Evolutionary conservation across 176 grass and related monocot genomes (phyloP), one percentile per base, ranked within the genome.

Genomic region (Eragrostis curvula): DNA sequence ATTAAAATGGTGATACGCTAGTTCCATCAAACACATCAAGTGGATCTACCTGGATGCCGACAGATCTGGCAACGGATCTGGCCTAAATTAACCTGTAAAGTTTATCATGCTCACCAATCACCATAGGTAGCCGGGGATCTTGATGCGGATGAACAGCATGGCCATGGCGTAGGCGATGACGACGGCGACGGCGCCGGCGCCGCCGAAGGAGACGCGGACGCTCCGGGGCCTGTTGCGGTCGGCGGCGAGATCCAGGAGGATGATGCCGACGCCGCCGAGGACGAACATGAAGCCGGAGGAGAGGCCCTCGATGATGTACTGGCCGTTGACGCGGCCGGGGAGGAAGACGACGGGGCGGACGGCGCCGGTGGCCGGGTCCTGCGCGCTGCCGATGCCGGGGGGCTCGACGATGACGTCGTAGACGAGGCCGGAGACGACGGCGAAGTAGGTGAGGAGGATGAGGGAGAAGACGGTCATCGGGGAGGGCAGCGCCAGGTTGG

Each of bases 251-350:
- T 99, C 91, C 85, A 96, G 94, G 44, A 99, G 91, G 49, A 99
- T 75, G 56, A 99, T 78, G 36, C 96, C 96, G 3, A 99, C 21
- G 50, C 96, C 96, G 8, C 96, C 96, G 16, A 99, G 87, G 45
- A 96, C 40, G 73, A 99, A 96, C 96, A 99, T 99, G 83, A 99
- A 94, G 12, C 96, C 96, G 24, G 96, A 99, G 20, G 96, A 99
- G 80, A 99, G 91, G 3, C 96, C 96, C 77, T 99, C 96, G 66
- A 99, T 99, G 82, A 99, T 99, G 91, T 99, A 99, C 86, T 98
- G 95, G 25, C 86, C 86, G 79, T 98, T 98, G 79, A 98, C 92
- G 81, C 88, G 90, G 12, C 92, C 95, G 0, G 92, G 88, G 20
- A 98, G 88, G 84, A 98, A 98, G 78, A 98, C 95, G 55, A 98